These are phyloP conservation scores for Tetradesmus obliquus DNA, from an alignment of 139 green algal genomes.

Conservation along the genomic window DNA sequence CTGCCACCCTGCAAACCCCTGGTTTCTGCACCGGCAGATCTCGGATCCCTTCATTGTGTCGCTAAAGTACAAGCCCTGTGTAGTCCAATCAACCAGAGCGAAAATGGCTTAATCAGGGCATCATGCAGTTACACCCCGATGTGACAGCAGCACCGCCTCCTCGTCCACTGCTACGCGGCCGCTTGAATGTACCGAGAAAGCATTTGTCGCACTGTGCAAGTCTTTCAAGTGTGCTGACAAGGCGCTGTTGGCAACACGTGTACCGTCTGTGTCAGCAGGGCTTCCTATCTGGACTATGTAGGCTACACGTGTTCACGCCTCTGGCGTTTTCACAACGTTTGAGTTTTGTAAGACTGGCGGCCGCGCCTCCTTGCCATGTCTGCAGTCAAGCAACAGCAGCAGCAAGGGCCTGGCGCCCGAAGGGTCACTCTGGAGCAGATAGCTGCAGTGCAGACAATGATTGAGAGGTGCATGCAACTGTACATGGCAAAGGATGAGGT, in stretches of 20 bases:
- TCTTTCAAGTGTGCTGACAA: not conserved
- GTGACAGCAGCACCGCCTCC: no score
- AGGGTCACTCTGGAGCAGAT: conserved; percentile 84
- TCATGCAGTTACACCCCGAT: no score
- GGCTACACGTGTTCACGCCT: not conserved
- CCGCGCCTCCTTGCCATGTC: not conserved
- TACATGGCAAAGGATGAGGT: conserved; percentile 92
- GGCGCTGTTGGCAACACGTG: not conserved
- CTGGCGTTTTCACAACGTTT: not conserved
- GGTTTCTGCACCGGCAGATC: no score
- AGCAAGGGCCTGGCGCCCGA: not conserved
- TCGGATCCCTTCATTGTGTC: no score
- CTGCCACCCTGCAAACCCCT: no score
- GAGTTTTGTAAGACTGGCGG: not conserved
- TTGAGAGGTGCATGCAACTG: conserved; percentile 93
- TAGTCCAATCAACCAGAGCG: no score
- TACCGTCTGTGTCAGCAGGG: not conserved
- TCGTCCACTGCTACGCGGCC: no score
- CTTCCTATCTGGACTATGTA: not conserved
- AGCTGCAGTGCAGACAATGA: conserved; percentile 92
- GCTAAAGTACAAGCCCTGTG: no score
- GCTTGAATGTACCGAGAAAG: no score
- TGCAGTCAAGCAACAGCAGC: not conserved
- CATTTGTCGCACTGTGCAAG: no score
- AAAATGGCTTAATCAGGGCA: no score